Evolutionary conservation across 2,329 filamentous ascomycete genomes (phyloP), one percentile per base, ranked within the genome.

Genomic region (Fonsecaea multimorphosa): DNA sequence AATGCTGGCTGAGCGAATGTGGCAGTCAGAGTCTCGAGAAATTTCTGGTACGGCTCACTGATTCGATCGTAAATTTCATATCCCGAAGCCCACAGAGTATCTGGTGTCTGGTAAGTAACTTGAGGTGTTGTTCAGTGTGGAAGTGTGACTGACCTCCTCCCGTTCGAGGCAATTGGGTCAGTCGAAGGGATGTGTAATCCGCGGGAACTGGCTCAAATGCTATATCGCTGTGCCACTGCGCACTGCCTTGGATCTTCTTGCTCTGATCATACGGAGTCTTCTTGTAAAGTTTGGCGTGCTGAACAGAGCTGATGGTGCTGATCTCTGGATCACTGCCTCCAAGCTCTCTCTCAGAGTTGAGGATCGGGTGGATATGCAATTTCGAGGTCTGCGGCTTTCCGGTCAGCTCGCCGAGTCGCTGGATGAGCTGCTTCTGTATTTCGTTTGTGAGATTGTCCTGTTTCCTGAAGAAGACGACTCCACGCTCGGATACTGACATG

Each of bases 61-160:
- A 91, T 80, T 31, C 86, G 83, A 72, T 91, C 87, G 71, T 89
- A 90, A 12, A 89, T 76, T 70, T 90, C 87, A 72, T 89, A 89
- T 0, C 86, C 87, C 0, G 86, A 88, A 0, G 87, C 88, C 87
- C 87, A 90, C 5, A 90, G 81, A 0, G 88, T 89, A 74, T 88
- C 85, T 63, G 31, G 22, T 36, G 31, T 36, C 1, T 46, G 24
- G 51, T 58, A 9, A 22, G 44, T 31, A 32, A 44, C 12, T 5
- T 22, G 24, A 5, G 22, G 11, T 31, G 12, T n/a, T 32, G 27
- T 38, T 29, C 38, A 24, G 32, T 8, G 24, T 9, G 12, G 44
- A 22, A 31, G 8, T 52, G 12, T 27, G 11, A 40, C 60, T 46
- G 31, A 63, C 61, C 61, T 29, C 70, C 71, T 6, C 86, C 86